Conservation (phyloP, 352 stramenopile genomes). For the Globisporangium takayamanum region DNA sequence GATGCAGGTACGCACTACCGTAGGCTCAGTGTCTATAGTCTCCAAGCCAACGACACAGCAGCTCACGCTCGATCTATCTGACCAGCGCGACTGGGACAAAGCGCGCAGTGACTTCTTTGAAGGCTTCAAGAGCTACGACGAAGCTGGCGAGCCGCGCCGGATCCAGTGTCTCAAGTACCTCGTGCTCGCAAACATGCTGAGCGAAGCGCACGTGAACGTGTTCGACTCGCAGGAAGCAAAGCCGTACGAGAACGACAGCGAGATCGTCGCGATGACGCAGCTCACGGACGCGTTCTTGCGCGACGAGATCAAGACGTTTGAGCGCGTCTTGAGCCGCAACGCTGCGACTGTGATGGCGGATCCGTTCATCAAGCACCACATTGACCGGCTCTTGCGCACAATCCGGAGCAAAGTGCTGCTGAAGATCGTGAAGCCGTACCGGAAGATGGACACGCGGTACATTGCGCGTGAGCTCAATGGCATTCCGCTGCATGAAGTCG, state of each 20-base stretch:
- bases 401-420: constrained; percentile 94
- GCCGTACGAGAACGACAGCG: constrained; percentile 92
- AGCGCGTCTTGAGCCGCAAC: constrained; percentile 68
- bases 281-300: constrained; percentile 90
- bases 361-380: constrained; percentile 85
- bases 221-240: constrained; percentile 93
- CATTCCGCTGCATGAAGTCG: constrained; percentile 88
- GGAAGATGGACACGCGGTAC: constrained; percentile 88
- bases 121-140: constrained; percentile 95
- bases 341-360: constrained; percentile 90
- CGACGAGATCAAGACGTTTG: constrained; percentile 94
- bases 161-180: constrained; percentile 94
- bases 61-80: background rate
- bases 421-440: constrained; percentile 92
- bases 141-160: constrained; percentile 89
- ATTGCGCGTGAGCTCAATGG: constrained; percentile 91
- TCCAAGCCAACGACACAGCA: background rate
- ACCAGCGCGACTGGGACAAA: constrained; percentile 87
- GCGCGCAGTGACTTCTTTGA: constrained; percentile 93
- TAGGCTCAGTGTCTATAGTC: background rate
- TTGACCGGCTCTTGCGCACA: constrained; percentile 70
- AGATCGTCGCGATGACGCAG: constrained; percentile 95
- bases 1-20: constrained; percentile 49
- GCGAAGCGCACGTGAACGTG: constrained; percentile 92
- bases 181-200: constrained; percentile 94